Percentiles rank a stretch among this genome's conserved stretches.
Evolutionary conservation across 768 basidiomycete species (phyloP).

Genomic region (Ephemerocybe angulata): DNA sequence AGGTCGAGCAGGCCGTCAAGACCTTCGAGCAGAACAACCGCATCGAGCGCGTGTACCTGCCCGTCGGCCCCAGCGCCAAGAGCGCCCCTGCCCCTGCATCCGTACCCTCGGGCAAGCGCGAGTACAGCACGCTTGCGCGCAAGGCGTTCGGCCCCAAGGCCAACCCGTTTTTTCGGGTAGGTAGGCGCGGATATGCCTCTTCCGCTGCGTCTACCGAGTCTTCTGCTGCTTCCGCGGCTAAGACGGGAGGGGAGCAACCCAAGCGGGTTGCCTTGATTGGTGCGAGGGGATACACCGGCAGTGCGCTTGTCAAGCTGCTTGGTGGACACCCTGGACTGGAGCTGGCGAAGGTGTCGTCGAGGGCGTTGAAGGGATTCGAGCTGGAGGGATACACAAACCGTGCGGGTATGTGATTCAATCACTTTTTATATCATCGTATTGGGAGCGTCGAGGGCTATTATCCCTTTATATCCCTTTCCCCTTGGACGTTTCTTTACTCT

Average conservation of each 20-base stretch:
- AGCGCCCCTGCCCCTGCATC: slow-evolving; percentile 46
- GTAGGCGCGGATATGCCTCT: slow-evolving; percentile 56
- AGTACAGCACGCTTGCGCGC: slow-evolving; percentile 58
- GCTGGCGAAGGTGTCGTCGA: slow-evolving; percentile 94
- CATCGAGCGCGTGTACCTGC: slow-evolving; percentile 86
- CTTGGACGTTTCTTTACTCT: neutral
- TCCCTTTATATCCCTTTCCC: too few species aligned
- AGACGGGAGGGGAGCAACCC: slow-evolving; percentile 29
- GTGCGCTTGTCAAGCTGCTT: slow-evolving; percentile 83
- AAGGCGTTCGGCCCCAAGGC: slow-evolving; percentile 22
- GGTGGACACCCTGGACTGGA: slow-evolving; percentile 84
- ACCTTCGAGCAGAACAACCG: slow-evolving; percentile 72
- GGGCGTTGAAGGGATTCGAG: slow-evolving; percentile 82
- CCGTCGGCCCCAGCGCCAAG: slow-evolving; percentile 67
- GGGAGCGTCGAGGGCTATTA: too few species aligned
- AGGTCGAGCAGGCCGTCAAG: slow-evolving; percentile 85
- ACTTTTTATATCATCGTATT: too few species aligned
- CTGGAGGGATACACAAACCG: slow-evolving; percentile 69
- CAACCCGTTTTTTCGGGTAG: slow-evolving; percentile 51
- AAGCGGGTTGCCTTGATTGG: slow-evolving; percentile 95
- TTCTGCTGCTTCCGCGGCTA: slow-evolving; percentile 39
- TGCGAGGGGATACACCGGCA: slow-evolving; percentile 93
- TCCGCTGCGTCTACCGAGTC: slow-evolving; percentile 47
- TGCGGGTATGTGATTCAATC: slow-evolving; percentile 11
- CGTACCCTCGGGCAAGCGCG: slow-evolving; percentile 40